phyloP scores from a whole-genome alignment of 177 flowering plant genomes.

The Tripterygium wilfordii region DNA sequence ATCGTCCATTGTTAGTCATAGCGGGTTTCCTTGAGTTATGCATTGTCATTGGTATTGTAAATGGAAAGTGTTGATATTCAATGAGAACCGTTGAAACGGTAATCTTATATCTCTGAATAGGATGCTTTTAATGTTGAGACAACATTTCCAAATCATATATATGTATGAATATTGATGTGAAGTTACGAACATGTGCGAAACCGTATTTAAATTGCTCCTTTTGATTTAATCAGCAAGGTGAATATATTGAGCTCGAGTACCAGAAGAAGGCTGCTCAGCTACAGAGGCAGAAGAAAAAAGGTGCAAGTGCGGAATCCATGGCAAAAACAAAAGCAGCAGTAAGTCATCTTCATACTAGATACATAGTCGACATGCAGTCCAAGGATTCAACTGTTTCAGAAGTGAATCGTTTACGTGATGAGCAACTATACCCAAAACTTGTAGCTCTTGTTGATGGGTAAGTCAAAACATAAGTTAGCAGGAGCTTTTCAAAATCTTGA shows the following conservation, averaged over 20 bases:
- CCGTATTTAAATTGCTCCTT: too few species aligned
- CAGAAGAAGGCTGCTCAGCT: conserved; percentile 69
- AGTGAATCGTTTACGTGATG: conserved; percentile 75
- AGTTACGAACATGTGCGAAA: too few species aligned
- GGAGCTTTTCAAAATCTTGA: too few species aligned
- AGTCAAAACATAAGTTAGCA: too few species aligned
- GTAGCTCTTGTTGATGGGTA: conserved; percentile 72
- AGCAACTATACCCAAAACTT: conserved; percentile 80
- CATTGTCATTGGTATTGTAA: too few species aligned
- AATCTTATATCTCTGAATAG: too few species aligned
- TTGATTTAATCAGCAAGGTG: conserved; percentile 70
- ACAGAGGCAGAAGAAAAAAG: conserved; percentile 74
- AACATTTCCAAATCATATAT: too few species aligned
- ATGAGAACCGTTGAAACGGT: too few species aligned
- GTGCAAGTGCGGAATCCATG: conserved; percentile 51
- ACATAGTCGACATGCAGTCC: conserved; percentile 95
- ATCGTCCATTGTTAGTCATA: background rate
- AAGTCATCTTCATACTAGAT: conserved; percentile 90
- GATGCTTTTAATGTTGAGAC: background rate
- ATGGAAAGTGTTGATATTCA: too few species aligned
- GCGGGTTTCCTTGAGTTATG: background rate
- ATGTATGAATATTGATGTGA: background rate
- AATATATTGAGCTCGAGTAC: conserved; percentile 85
- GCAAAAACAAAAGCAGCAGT: conserved; percentile 94
- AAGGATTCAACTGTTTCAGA: conserved; percentile 90